Evolutionary conservation across 306 rosid genomes (phyloP).

Genomic region (Quercus mongolica): DNA sequence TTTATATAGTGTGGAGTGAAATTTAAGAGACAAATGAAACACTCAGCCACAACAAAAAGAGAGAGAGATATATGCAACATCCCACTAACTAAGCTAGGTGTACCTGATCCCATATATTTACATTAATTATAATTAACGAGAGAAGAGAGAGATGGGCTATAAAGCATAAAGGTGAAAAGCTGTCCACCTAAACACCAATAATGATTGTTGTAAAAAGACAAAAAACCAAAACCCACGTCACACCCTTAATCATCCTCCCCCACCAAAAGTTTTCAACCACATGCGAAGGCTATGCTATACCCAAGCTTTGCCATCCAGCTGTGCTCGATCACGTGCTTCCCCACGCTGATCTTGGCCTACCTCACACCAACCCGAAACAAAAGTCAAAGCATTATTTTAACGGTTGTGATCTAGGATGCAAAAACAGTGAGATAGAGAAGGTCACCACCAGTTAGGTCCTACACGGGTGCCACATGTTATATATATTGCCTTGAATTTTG

Average conservation of each 20-base stretch:
- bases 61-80: too few species aligned
- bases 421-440: background rate
- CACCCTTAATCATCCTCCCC: constrained; percentile 7
- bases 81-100: too few species aligned
- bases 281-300: background rate
- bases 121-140: background rate
- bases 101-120: too few species aligned
- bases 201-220: constrained; percentile 17
- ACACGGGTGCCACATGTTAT: constrained; percentile 33
- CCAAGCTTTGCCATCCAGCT: constrained; percentile 14
- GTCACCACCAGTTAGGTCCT: background rate
- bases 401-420: background rate
- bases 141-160: background rate
- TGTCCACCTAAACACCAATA: background rate
- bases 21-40: too few species aligned
- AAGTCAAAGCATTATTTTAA: background rate
- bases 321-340: background rate
- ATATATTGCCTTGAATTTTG: constrained; percentile 36
- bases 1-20: too few species aligned
- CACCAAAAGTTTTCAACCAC: constrained; percentile 14
- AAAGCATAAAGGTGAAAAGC: constrained; percentile 17
- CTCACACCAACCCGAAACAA: background rate
- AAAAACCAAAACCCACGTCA: constrained; percentile 11
- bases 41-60: too few species aligned
- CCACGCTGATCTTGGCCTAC: background rate